Conservation (phyloP, 768 basidiomycete species). For the Leccinum obscurum region DNA sequence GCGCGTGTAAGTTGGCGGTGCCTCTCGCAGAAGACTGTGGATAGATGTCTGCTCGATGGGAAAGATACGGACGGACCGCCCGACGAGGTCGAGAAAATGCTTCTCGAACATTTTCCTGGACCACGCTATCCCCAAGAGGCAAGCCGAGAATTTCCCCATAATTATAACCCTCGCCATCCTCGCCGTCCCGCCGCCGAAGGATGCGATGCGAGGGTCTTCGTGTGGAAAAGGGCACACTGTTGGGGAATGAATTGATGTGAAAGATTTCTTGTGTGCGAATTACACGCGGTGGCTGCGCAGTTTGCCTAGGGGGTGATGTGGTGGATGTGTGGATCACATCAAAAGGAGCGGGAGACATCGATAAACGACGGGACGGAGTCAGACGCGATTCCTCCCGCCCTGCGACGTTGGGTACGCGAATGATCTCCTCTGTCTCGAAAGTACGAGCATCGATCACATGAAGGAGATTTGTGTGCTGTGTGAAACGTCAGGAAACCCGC, state of each 20-base stretch:
- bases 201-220: slow-evolving; percentile 26
- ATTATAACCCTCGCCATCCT: slow-evolving; percentile 33
- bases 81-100: slow-evolving; percentile 51
- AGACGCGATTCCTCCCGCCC: slow-evolving; percentile 18
- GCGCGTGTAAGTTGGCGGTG: slow-evolving; percentile 10
- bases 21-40: slow-evolving; percentile 22
- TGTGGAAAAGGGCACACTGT: slow-evolving; percentile 11
- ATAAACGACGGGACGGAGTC: slow-evolving; percentile 12
- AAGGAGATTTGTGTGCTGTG: slow-evolving; percentile 75
- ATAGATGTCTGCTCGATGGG: slow-evolving; percentile 25
- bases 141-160: slow-evolving; percentile 55
- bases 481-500: slow-evolving; percentile 10
- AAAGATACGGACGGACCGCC: slow-evolving; percentile 40
- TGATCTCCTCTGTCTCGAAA: slow-evolving; percentile 73
- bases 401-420: slow-evolving; percentile 52
- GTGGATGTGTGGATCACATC: slow-evolving; percentile 11
- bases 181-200: slow-evolving; percentile 22
- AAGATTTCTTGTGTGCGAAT: slow-evolving; percentile 59
- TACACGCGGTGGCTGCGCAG: slow-evolving; percentile 32
- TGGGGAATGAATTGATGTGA: slow-evolving; percentile 34
- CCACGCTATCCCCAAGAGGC: slow-evolving; percentile 52
- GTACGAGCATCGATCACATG: slow-evolving; percentile 88
- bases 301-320: slow-evolving; percentile 18
- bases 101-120: slow-evolving; percentile 59
- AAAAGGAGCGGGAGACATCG: slow-evolving; percentile 13